Percentiles rank a stretch among this genome's conserved stretches.
phyloP scores from a whole-genome alignment of 176 grass and related monocot genomes.

The Cenchrus fungigraminus region DNA sequence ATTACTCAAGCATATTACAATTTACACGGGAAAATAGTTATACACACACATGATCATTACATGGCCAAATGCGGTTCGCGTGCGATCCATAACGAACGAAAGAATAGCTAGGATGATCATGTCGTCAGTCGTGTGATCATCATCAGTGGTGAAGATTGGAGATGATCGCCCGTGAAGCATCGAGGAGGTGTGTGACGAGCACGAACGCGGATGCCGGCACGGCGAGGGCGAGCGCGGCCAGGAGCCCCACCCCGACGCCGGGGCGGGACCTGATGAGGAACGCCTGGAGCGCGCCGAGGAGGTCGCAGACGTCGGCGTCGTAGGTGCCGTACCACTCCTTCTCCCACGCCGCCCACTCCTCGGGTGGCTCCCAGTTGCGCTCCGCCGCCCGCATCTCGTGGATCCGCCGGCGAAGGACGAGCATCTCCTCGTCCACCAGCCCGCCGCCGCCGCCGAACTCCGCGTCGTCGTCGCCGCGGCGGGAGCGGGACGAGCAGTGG shows the following conservation, averaged over 20 bases:
- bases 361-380: conserved; percentile 45
- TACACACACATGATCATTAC: neutral
- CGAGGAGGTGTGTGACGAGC: conserved; percentile 16
- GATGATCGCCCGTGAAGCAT: neutral
- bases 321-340: conserved; percentile 60
- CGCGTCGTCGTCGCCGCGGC: conserved; percentile 18
- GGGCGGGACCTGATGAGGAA: conserved; percentile 50
- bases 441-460: conserved; percentile 6
- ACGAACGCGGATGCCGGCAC: conserved; percentile 47
- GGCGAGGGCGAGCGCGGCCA: conserved; percentile 39
- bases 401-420: conserved; percentile 52
- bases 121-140: neutral
- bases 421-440: conserved; percentile 58
- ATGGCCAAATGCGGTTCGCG: neutral
- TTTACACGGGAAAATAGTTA: no score
- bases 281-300: conserved; percentile 50
- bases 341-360: conserved; percentile 62
- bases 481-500: neutral
- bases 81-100: no score
- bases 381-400: conserved; percentile 58
- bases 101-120: neutral
- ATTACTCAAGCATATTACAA: no score
- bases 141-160: conserved; percentile 14
- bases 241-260: conserved; percentile 46
- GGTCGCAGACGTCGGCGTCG: conserved; percentile 53